These are phyloP conservation scores for Colletotrichum lini DNA, from an alignment of 2,329 filamentous ascomycete genomes.

Conservation along the genomic window DNA sequence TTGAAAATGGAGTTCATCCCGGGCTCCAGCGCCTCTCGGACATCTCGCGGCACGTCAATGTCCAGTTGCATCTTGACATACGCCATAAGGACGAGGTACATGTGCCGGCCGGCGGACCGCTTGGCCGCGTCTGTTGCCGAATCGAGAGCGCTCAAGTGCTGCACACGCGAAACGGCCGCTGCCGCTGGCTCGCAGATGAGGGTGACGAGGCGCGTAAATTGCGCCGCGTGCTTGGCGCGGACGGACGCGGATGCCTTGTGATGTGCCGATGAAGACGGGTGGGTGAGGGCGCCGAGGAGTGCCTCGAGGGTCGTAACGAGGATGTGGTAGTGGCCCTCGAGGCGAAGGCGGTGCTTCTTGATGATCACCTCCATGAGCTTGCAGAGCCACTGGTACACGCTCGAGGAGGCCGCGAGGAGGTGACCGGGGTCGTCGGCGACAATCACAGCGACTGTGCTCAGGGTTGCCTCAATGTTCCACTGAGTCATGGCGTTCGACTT, in stretches of 20 bases:
- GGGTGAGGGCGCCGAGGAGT: conserved; percentile 68
- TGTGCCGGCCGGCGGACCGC: conserved; percentile 72
- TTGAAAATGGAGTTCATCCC: conserved; percentile 72
- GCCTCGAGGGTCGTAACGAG: conserved; percentile 68
- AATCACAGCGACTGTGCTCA: conserved; percentile 60
- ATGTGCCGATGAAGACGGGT: conserved; percentile 52
- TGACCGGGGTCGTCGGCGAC: conserved; percentile 44
- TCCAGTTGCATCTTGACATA: conserved; percentile 75
- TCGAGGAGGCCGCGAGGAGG: conserved; percentile 49
- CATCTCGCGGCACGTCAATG: conserved; percentile 62
- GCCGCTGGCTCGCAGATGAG: conserved; percentile 72
- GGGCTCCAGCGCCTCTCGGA: conserved; percentile 70
- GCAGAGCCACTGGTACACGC: conserved; percentile 64
- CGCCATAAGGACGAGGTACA: conserved; percentile 71
- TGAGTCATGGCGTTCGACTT: conserved; percentile 67
- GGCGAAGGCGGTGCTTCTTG: conserved; percentile 71
- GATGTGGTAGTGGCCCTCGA: conserved; percentile 74
- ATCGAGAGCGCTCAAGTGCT: conserved; percentile 64
- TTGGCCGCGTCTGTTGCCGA: conserved; percentile 74
- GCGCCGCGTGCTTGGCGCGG: conserved; percentile 61
- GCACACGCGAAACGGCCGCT: conserved; percentile 65
- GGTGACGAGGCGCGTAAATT: conserved; percentile 70
- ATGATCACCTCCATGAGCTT: conserved; percentile 70
- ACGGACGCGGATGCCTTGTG: conserved; percentile 39
- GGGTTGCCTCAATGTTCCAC: conserved; percentile 70